Base-by-base conservation (phyloP, 2,329 filamentous ascomycete genomes). In the Apiospora malaysiana region DNA sequence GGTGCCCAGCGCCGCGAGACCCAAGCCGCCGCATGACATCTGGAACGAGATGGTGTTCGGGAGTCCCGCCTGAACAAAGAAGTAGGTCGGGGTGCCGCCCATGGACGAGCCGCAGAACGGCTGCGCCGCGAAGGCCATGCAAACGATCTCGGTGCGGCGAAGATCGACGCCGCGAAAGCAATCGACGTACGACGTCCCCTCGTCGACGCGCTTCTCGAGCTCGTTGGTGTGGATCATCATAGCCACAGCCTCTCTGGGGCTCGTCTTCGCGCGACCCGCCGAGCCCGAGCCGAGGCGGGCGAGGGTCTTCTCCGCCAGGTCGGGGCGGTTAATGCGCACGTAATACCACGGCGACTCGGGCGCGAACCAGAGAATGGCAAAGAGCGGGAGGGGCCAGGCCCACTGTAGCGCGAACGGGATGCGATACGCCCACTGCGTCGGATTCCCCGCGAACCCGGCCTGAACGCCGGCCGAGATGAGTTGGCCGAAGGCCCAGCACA, bases 401-500 rank as follows among this genome's bases (percentile, higher is more conserved):
- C 83, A 84, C 74, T 84, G 81, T 4, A 83, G 66, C 0, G 77
- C 82, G 68, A 81, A 84, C 3, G 82, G 82, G 18, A 75, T 82
- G 9, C 80, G 76, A 69, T 81, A 84, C 2, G 77, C 77, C 81
- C 80, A 83, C 65, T 83, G 68, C 10, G 77, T 76, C 1, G 73
- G 72, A n/a, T 76, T 72, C 27, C 75, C 68, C 5, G 81, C 65
- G 7, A 84, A 74, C 3, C 74, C 79, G 43, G 77, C 75, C n/a
- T 82, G 76, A 21, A 83, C 79, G 0, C 79, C 80, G 1, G 80
- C 77, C 5, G 78, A 77, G 32, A 83, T 75, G 42, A 85, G 72
- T 71, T 83, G 81, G 9, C 83, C 83, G n/a, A 83, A 78, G 8
- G 80, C 79, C 79, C 82, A 84, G 70, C 82, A 84, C 68, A 85